Evolutionary conservation across 176 grass and related monocot genomes (phyloP).

Genomic region (Luzula sylvatica): DNA sequence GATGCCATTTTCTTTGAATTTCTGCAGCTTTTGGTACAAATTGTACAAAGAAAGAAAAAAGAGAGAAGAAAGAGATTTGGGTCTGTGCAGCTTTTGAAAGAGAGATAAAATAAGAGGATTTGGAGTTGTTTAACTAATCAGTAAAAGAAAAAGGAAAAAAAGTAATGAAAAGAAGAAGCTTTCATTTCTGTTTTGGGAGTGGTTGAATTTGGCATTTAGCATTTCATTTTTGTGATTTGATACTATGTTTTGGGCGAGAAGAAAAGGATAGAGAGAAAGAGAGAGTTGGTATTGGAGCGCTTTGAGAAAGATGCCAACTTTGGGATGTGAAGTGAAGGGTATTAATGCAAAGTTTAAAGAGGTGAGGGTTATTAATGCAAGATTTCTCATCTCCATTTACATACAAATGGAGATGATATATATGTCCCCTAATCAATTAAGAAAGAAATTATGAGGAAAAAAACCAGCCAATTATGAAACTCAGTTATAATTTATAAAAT

Average conservation of each 20-base stretch:
- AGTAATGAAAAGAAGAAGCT: neutral
- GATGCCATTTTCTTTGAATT: slow-evolving; percentile 40
- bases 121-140: slow-evolving; percentile 14
- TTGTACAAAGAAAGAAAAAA: neutral
- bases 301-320: slow-evolving; percentile 13
- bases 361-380: neutral
- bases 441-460: too few relatives aligned
- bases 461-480: too few relatives aligned
- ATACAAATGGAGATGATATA: too few relatives aligned
- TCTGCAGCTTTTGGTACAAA: slow-evolving; percentile 14
- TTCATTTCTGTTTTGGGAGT: neutral
- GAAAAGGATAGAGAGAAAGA: slow-evolving; percentile 2
- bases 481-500: too few relatives aligned
- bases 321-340: slow-evolving; percentile 10
- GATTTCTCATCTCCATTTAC: neutral
- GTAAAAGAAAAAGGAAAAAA: neutral
- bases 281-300: neutral
- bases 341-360: neutral
- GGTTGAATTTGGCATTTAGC: neutral
- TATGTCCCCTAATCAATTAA: too few relatives aligned
- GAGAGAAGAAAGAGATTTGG: slow-evolving; percentile 1
- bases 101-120: neutral
- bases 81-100: neutral
- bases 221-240: slow-evolving; percentile 9
- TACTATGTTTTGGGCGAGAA: slow-evolving; percentile 8